phyloP scores from a whole-genome alignment of 441 rosid genomes.

The Rhodomyrtus psidioides region DNA sequence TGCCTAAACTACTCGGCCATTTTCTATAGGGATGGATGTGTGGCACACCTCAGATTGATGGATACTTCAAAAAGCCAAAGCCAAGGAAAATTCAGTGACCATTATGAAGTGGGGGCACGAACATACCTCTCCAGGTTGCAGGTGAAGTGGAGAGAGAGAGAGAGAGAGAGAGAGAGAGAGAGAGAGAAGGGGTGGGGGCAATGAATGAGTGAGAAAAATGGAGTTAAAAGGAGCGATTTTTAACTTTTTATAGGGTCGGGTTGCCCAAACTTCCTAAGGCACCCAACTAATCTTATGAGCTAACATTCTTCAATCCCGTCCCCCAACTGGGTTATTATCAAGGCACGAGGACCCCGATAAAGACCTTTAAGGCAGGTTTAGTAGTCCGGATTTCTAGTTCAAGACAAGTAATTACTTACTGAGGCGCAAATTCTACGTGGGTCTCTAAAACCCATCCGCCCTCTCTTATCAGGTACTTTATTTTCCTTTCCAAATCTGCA shows the following conservation, averaged over 20 bases:
- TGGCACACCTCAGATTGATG: neutral
- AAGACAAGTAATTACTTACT: too few relatives aligned
- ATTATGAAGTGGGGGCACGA: conserved; percentile 33
- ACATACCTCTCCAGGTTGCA: conserved; percentile 33
- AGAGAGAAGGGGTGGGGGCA: neutral
- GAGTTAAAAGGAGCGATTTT: neutral
- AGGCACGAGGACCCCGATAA: neutral
- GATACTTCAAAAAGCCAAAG: conserved; percentile 1
- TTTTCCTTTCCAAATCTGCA: neutral
- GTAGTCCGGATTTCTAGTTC: too few relatives aligned
- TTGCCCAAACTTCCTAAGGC: neutral
- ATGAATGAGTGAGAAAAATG: neutral
- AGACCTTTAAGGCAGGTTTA: neutral
- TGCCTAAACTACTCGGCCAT: neutral
- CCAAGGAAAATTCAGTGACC: conserved; percentile 6
- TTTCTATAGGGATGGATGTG: neutral
- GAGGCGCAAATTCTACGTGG: neutral
- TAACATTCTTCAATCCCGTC: neutral
- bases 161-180: neutral
- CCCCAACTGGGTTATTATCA: neutral
- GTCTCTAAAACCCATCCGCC: neutral
- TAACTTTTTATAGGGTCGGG: neutral
- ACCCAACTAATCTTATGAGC: neutral
- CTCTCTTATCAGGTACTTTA: neutral
- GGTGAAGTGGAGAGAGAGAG: conserved; percentile 24